Evolutionary conservation across 106 monocot species (phyloP).

Genomic region (Alisma plantagoaquatica): DNA sequence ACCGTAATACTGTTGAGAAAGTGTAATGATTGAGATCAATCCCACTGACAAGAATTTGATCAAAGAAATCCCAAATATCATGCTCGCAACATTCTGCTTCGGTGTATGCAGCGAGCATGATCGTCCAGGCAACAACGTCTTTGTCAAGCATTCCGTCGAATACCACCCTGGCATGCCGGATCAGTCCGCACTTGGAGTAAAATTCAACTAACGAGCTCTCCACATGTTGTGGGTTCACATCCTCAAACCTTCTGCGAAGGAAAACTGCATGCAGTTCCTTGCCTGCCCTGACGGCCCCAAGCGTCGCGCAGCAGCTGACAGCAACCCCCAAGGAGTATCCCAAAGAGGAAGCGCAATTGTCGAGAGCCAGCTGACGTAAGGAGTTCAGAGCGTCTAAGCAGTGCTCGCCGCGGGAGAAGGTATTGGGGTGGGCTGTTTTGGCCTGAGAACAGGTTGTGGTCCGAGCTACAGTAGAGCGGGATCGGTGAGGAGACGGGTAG

Average conservation of each 20-base stretch:
- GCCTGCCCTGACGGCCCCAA: conserved; percentile 22
- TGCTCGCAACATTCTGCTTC: conserved; percentile 4
- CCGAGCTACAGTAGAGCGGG: too few relatives aligned
- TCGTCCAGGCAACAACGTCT: conserved; percentile 50
- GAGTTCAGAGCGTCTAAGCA: conserved; percentile 18
- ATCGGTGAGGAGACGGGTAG: too few relatives aligned
- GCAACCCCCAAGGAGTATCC: conserved; percentile 10
- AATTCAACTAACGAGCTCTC: conserved; percentile 23
- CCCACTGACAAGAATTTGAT: conserved; percentile 15
- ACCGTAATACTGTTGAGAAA: conserved; percentile 14
- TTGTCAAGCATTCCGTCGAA: conserved; percentile 35
- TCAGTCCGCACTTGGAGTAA: conserved; percentile 24
- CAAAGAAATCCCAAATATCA: conserved; percentile 22
- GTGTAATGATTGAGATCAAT: conserved; percentile 20
- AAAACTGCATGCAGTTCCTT: conserved; percentile 29
- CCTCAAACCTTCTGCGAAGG: conserved; percentile 6
- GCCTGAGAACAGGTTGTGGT: too few relatives aligned
- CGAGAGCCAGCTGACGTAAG: conserved; percentile 19
- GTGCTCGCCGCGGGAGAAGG: conserved; percentile 10
- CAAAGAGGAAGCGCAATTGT: background rate
- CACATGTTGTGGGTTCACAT: background rate
- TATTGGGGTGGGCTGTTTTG: background rate
- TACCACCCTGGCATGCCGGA: conserved; percentile 23
- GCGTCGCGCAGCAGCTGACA: conserved; percentile 26
- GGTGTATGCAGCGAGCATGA: conserved; percentile 30